phyloP scores from a whole-genome alignment of 1,139 yeast species.

The Saccharomycopsis crataegensis region DNA sequence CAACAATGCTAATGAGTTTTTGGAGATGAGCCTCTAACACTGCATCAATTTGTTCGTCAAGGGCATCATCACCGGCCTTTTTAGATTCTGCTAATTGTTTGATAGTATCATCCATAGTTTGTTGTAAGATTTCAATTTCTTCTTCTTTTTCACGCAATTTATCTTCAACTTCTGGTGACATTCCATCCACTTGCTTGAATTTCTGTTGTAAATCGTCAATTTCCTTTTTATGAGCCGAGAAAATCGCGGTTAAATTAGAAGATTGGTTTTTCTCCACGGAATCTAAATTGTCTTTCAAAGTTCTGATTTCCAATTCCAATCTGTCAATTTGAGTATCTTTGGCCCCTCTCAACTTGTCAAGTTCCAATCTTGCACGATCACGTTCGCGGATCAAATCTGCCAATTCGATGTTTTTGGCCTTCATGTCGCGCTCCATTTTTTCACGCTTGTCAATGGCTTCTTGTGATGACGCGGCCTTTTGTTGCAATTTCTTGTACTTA shows the following conservation, averaged over 20 bases:
- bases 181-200: constrained; percentile 23
- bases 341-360: constrained; percentile 63
- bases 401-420: constrained; percentile 77
- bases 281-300: constrained; percentile 51
- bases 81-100: constrained; percentile 51
- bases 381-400: constrained; percentile 88
- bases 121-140: constrained; percentile 74
- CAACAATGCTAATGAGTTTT: constrained; percentile 54
- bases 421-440: constrained; percentile 73
- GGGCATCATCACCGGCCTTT: constrained; percentile 40
- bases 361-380: constrained; percentile 78
- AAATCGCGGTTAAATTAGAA: constrained; percentile 53
- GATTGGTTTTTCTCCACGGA: constrained; percentile 64
- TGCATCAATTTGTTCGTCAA: constrained; percentile 53
- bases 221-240: constrained; percentile 57
- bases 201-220: constrained; percentile 34
- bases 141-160: constrained; percentile 62
- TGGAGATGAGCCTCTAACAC: constrained; percentile 43
- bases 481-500: constrained; percentile 77
- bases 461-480: constrained; percentile 87
- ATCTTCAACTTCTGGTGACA: constrained; percentile 32
- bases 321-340: constrained; percentile 63
- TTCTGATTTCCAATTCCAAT: constrained; percentile 59
- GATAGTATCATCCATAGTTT: constrained; percentile 70
- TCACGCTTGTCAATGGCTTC: constrained; percentile 85